Base-by-base conservation (phyloP, 768 basidiomycete species). In the Krasilnikovozyma curviuscula region DNA sequence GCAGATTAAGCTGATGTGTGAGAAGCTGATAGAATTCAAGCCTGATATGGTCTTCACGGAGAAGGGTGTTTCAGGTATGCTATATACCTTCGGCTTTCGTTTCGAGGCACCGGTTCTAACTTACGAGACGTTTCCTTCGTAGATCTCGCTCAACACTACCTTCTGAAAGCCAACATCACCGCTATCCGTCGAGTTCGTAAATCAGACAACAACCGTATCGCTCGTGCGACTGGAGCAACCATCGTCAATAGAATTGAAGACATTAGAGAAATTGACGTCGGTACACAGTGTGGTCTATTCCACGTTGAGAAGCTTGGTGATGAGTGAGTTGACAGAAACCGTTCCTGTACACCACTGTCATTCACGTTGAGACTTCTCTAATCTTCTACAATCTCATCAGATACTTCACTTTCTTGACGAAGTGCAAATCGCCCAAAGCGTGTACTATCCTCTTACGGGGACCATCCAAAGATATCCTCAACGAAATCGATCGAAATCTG, bases 371-470 rank as follows among this genome's bases (percentile, higher is more conserved):
- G 44, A 25, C 19, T 25, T 30, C 13, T 24, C 13, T 21, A 25
- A 19, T 37, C 30, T n/a, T n/a, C 7, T 14, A 5, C 29, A 2
- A 9, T 13, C 7, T 28, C 12, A 10, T 9, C 57, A 84, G 85
- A 64, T 95, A 97, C 70, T 98, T 95, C 65, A 80, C 89, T 27
- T 95, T 95, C 77, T 72, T 97, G 42, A 83, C 80, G n/a, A 77
- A 85, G 61, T 98, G 93, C 69, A 67, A 68, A 30, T 70, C 72
- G 13, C 93, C 93, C 5, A 91, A 93, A 68, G 93, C 91, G 1
- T 97, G 93, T 73, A 95, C 91, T 10, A 86, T 97, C 66, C 76
- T 98, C 40, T 81, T 98, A 13, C 85, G 91, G 34, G 89, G 93
- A 1, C 93, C 93, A 0, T 91, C 86, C 2, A 98, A 97, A 65